Evolutionary conservation across 1,139 yeast species (phyloP), one percentile per base, ranked within the genome.

Genomic region (Magnusiomyces tetraspermus): DNA sequence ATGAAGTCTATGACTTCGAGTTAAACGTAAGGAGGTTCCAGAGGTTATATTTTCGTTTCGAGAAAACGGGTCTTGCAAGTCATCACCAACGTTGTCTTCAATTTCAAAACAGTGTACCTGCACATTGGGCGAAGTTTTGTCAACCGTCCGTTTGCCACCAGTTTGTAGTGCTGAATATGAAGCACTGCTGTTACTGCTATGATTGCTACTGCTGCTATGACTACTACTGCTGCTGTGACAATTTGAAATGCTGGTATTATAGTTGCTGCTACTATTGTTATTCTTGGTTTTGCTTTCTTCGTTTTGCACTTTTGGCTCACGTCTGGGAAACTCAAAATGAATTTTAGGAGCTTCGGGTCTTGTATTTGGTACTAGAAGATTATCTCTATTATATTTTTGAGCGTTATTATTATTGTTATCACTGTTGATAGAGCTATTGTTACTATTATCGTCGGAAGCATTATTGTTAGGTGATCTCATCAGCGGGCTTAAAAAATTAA

Each of bases 51-150:
- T 6, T 28, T 6, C 10, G 10, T 8, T 28, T 28, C 6, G 11
- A 28, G 31, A 28, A 28, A 8, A 17, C 4, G 5, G 38, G 17
- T 15, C 17, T 33, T 15, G 17, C n/a, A 13, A 4, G 10, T 33
- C 26, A 11, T 17, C 17, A 21, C 31, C 48, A 8, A n/a, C 6
- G 26, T 31, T 40, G 3, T 17, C 15, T 10, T 45, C 48, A 13
- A 45, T 19, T 45, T 45, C 48, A 31, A 45, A 45, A 15, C 48
- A 45, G 22, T 45, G 48, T 2, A 45, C 21, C 21, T 31, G 38
- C 13, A 45, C 40, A 15, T 45, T 45, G 40, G 22, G 4, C 2
- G 28, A 19, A 11, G n/a, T 19, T 31, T 4, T 30, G 5, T 6
- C 19, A 5, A 28, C 31, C 31, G 11, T 28, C 31, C 6, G 31